Conservation (phyloP, 768 basidiomycete species). For the Lentinula edodes region DNA sequence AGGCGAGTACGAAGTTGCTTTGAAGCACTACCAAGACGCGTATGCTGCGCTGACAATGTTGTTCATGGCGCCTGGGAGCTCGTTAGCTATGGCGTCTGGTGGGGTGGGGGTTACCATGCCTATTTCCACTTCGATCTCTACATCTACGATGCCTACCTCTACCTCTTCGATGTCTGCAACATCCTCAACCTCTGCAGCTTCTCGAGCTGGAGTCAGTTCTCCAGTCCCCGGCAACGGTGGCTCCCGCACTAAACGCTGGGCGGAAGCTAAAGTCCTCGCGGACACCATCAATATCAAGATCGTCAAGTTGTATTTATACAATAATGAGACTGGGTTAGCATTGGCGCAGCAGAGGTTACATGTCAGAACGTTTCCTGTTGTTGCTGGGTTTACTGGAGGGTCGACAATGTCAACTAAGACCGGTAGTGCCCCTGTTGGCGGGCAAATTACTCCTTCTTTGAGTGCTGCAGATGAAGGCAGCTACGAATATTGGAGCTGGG, state of each 20-base stretch:
- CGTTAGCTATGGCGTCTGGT: constrained; percentile 95
- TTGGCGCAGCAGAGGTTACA: constrained; percentile 77
- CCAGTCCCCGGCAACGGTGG: not conserved
- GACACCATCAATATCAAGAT: constrained; percentile 95
- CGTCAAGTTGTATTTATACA: constrained; percentile 87
- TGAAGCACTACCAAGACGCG: constrained; percentile 57
- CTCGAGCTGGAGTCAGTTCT: too few relatives aligned
- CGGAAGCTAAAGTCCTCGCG: constrained; percentile 94
- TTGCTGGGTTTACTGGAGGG: constrained; percentile 31
- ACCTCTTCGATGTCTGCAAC: too few relatives aligned
- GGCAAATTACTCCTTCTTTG: not conserved
- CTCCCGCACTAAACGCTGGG: constrained; percentile 71
- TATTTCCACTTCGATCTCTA: not conserved
- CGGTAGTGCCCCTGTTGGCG: not conserved
- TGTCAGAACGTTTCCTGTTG: constrained; percentile 84
- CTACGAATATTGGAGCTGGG: constrained; percentile 98
- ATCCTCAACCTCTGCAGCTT: too few relatives aligned
- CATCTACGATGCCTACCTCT: too few relatives aligned
- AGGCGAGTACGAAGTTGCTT: constrained; percentile 85
- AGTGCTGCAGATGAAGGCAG: constrained; percentile 57
- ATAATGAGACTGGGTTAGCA: constrained; percentile 77
- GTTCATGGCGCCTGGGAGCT: constrained; percentile 24
- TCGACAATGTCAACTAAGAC: not conserved
- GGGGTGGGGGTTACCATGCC: constrained; percentile 82
- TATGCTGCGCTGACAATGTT: constrained; percentile 8